These are phyloP conservation scores for Plectranthus barbatus DNA, from an alignment of 257 asterid genomes.

Conservation along the genomic window DNA sequence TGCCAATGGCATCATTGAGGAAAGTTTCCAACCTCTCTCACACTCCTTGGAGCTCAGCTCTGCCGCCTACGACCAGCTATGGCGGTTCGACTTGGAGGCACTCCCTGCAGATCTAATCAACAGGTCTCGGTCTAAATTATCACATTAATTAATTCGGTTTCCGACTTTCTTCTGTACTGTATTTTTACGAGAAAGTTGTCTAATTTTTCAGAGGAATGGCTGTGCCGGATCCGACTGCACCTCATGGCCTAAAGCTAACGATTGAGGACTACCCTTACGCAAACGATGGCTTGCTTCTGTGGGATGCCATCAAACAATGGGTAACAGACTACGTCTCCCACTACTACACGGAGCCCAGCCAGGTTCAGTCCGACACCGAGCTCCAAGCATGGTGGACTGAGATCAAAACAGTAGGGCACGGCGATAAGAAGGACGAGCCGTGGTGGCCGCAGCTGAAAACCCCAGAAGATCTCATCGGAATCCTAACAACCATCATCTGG, in stretches of 20 bases:
- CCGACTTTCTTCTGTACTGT: too few relatives aligned
- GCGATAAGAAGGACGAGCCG: slow-evolving; percentile 59
- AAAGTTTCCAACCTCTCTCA: slow-evolving; percentile 42
- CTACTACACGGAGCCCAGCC: slow-evolving; percentile 34
- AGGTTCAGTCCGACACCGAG: slow-evolving; percentile 42
- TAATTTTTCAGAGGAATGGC: slow-evolving; percentile 63
- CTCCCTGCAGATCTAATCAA: slow-evolving; percentile 58
- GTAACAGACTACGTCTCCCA: slow-evolving; percentile 49
- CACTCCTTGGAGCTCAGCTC: slow-evolving; percentile 53
- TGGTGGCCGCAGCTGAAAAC: slow-evolving; percentile 76
- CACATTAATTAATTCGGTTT: too few relatives aligned
- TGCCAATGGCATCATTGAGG: slow-evolving; percentile 53
- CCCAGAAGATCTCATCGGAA: slow-evolving; percentile 33
- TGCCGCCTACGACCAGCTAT: slow-evolving; percentile 45
- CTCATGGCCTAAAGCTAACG: slow-evolving; percentile 58
- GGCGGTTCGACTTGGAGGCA: slow-evolving; percentile 68
- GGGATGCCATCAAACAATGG: slow-evolving; percentile 72
- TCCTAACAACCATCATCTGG: slow-evolving; percentile 65
- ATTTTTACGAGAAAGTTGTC: too few relatives aligned
- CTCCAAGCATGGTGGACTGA: slow-evolving; percentile 83
- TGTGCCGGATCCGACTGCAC: slow-evolving; percentile 58
- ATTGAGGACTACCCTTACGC: slow-evolving; percentile 81
- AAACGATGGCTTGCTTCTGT: slow-evolving; percentile 58
- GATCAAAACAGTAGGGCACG: slow-evolving; percentile 53
- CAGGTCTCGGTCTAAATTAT: too few relatives aligned